Conservation (phyloP, 176 grass and related monocot species). For the Lolium multiflorum region DNA sequence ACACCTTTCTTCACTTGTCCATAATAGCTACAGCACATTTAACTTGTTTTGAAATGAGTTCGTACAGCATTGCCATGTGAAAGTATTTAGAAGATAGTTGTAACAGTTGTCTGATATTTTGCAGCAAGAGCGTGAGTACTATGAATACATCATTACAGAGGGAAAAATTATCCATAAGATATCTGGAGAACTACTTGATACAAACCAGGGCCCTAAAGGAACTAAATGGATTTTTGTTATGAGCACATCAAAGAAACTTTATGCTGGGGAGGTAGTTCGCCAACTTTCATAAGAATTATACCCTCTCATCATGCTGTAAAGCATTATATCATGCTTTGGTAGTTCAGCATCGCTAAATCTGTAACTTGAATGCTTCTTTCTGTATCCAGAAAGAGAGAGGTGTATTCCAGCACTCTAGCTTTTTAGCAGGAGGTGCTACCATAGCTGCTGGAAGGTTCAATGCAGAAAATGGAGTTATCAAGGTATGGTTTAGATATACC, state of each 20-base stretch:
- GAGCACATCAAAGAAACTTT: slow-evolving; percentile 72
- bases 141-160: slow-evolving; percentile 62
- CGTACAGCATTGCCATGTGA: not conserved
- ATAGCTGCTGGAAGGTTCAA: slow-evolving; percentile 88
- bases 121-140: slow-evolving; percentile 82
- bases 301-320: not conserved
- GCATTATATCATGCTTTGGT: slow-evolving; percentile 15
- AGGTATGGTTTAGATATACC: slow-evolving; percentile 40
- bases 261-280: slow-evolving; percentile 79
- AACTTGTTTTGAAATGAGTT: slow-evolving; percentile 11
- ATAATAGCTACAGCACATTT: not conserved
- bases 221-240: slow-evolving; percentile 98
- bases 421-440: slow-evolving; percentile 90
- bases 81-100: not conserved
- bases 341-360: not conserved
- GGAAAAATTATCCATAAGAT: slow-evolving; percentile 73
- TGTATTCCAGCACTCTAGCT: slow-evolving; percentile 94
- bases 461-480: slow-evolving; percentile 71
- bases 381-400: slow-evolving; percentile 80
- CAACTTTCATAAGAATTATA: not conserved
- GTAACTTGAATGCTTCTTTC: slow-evolving; percentile 32
- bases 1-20: not conserved
- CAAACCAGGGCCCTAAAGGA: slow-evolving; percentile 55
- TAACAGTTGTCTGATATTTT: slow-evolving; percentile 25
- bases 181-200: slow-evolving; percentile 68